These are phyloP conservation scores for Cyberlindnera nakhonratchasimensis DNA, from an alignment of 805 yeast species.

Conservation along the genomic window DNA sequence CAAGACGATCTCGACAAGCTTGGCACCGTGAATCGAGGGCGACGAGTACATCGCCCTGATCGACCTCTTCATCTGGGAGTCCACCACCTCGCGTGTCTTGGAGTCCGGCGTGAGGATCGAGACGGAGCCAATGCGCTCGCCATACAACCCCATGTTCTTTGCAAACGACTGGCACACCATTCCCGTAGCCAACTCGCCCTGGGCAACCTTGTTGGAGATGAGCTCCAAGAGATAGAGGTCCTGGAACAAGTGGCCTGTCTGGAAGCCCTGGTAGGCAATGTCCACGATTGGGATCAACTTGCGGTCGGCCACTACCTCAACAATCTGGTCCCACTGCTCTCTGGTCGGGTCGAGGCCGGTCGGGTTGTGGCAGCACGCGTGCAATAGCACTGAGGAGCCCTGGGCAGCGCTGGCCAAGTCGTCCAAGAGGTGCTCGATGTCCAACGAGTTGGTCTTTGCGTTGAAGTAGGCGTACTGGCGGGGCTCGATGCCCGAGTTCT, in stretches of 20 bases:
- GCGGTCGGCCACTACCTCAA: slow-evolving; percentile 55
- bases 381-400: slow-evolving; percentile 70
- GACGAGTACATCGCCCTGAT: slow-evolving; percentile 88
- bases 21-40: slow-evolving; percentile 93
- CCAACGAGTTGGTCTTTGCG: slow-evolving; percentile 54
- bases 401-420: slow-evolving; percentile 53
- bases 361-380: slow-evolving; percentile 97
- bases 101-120: slow-evolving; percentile 56
- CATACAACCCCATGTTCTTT: slow-evolving; percentile 92
- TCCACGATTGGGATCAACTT: slow-evolving; percentile 79
- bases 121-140: slow-evolving; percentile 90
- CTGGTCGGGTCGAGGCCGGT: slow-evolving; percentile 89
- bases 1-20: slow-evolving; percentile 77
- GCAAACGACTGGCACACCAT: slow-evolving; percentile 88
- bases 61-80: slow-evolving; percentile 77
- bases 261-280: slow-evolving; percentile 95
- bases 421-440: slow-evolving; percentile 57
- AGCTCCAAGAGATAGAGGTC: slow-evolving; percentile 59
- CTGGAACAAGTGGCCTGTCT: slow-evolving; percentile 74
- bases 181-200: slow-evolving; percentile 46
- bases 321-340: slow-evolving; percentile 76
- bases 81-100: slow-evolving; percentile 49
- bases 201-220: slow-evolving; percentile 37
- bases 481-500: slow-evolving; percentile 63
- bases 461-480: slow-evolving; percentile 72